Evolutionary conservation across 2,329 filamentous ascomycete species (phyloP), one percentile per base, ranked within the genome.

Genomic region (Paraphaeosphaeria sporulosa): DNA sequence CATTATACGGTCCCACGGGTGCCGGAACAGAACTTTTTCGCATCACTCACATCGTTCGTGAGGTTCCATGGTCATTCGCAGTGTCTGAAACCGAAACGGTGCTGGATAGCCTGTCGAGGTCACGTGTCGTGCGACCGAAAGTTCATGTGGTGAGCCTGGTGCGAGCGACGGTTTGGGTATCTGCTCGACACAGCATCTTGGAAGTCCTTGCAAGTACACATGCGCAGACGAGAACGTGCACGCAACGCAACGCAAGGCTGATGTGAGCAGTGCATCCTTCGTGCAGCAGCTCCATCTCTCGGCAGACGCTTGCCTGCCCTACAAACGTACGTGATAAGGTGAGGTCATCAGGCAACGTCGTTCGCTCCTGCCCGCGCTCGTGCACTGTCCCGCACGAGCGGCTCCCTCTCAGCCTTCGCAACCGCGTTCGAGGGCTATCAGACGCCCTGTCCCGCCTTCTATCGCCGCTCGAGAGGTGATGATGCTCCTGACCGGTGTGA

Each of bases 401-500:
- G 38, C 38, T 32, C 12, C 19, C n/a, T 23, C 48, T 43, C 34
- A 43, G 23, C 50, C 50, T 53, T 53, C 50, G 15, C 13, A 43
- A 13, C 17, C n/a, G 36, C 48, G 30, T 1, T 17, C 36, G 8
- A 19, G 34, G 36, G 13, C 42, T 32, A 53, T 19, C 43, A 17
- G 36, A 4, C 36, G 38, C 50, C 38, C 50, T 43, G 50, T 42
- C 21, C 50, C 21, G 34, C 50, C 8, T 32, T 27, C 25, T 32
- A 19, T 40, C 36, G 19, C 34, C 23, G 15, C 23, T 25, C 21
- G 12, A 5, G 36, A 27, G 34, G 34, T 21, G 21, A 30, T 42
- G 38, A 34, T 54, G 51, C 51, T 54, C 49, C 38, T 32, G 25
- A 54, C 38, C 51, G 32, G 51, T 54, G 51, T 54, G 51, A 43